These are phyloP conservation scores for Fusarium graminum DNA, from an alignment of 2,329 filamentous ascomycete species.

Conservation along the genomic window DNA sequence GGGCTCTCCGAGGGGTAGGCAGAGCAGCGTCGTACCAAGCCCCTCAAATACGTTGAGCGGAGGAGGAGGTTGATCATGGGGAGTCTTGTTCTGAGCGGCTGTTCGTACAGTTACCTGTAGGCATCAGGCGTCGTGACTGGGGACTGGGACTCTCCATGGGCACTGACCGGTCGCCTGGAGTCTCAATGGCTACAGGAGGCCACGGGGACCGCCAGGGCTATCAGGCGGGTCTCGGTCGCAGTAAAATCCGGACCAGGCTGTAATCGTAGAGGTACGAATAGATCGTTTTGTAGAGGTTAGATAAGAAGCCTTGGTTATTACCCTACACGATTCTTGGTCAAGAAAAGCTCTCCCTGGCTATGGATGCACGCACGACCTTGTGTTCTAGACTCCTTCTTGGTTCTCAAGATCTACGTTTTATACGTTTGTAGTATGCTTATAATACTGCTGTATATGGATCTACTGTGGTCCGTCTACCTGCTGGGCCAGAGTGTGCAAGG, in stretches of 20 bases:
- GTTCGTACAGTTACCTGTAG: constrained; percentile 22
- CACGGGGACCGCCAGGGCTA: constrained; percentile 39
- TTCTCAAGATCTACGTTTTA: not conserved
- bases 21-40: constrained; percentile 53
- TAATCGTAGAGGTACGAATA: not conserved
- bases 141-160: constrained; percentile 34
- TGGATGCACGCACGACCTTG: not conserved
- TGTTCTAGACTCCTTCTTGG: not conserved
- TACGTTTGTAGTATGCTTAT: not conserved
- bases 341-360: not conserved
- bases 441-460: not conserved
- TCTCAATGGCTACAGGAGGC: constrained; percentile 36
- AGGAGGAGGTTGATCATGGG: constrained; percentile 47
- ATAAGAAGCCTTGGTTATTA: not conserved
- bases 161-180: constrained; percentile 38
- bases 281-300: not conserved
- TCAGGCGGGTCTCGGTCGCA: constrained; percentile 1
- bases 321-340: not conserved
- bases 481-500: constrained; percentile 41
- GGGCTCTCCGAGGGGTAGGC: constrained; percentile 46
- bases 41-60: constrained; percentile 40
- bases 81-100: constrained; percentile 41
- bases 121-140: constrained; percentile 1
- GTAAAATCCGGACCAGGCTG: not conserved
- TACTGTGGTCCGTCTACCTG: not conserved